Evolutionary conservation across 805 yeast species (phyloP), one percentile per base, ranked within the genome.

Genomic region (Pichia nanzhaoensis): DNA sequence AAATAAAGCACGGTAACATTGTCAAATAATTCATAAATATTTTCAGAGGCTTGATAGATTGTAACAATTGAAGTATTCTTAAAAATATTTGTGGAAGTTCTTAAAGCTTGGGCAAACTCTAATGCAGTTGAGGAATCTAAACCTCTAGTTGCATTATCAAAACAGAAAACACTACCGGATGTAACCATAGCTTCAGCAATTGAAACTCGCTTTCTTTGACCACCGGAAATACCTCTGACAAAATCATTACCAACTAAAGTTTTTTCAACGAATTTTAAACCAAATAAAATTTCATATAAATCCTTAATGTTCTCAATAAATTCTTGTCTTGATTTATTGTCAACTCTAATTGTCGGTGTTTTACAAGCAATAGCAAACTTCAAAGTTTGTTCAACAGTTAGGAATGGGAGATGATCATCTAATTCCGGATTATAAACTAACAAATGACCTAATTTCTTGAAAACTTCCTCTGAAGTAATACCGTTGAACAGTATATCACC

Each of bases 71-170:
- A 39, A 45, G 36, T 32, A 9, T 34, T 28, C 13, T 40, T 34
- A 21, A 34, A 33, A 24, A 79, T 59, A 51, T 78, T 75, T 2
- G 85, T 78, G 10, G 77, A 71, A 2, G 80, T 70, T 64, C 80
- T 75, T 49, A 80, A 67, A 21, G 82, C 75, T 55, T 77, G 74
- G 22, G 75, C 72, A 50, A 76, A 80, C 61, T 80, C 86, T 49
- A 80, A 69, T n/a, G 47, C 41, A 14, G 28, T 28, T 19, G 37
- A 39, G 21, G 40, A 30, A 34, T 36, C 47, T 20, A 39, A 36
- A 62, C 86, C 86, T 63, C 85, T 71, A 16, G 86, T 80, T 22
- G 84, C 81, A 54, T 80, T 80, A 64, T 80, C 86, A 76, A 81
- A 80, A 51, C 82, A 77, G 51, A 69, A 78, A 19, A 78, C 66